These are phyloP conservation scores for Kickxella alabastrina DNA, from an alignment of 192 early-diverging fungal species.

Conservation along the genomic window DNA sequence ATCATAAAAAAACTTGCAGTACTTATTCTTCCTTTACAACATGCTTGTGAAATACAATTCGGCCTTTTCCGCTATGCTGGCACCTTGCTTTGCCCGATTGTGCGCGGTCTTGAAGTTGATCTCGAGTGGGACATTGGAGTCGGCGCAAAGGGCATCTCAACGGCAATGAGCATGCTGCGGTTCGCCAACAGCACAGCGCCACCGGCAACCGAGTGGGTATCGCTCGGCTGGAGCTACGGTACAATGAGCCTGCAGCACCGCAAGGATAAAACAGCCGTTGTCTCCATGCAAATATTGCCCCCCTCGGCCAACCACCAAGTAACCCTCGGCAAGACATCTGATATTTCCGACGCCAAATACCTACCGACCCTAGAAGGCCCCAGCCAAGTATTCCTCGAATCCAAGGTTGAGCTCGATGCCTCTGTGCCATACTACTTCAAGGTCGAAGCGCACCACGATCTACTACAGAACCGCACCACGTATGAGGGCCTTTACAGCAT, in stretches of 20 bases:
- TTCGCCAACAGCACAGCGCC: conserved; percentile 38
- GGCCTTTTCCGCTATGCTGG: neutral
- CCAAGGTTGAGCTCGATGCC: conserved; percentile 12
- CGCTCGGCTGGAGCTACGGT: conserved; percentile 35
- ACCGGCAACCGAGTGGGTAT: conserved; percentile 31
- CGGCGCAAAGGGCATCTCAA: conserved; percentile 15
- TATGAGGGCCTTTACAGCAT: conserved; percentile 41
- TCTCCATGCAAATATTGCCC: conserved; percentile 38
- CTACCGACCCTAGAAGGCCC: conserved; percentile 18
- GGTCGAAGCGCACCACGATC: conserved; percentile 44
- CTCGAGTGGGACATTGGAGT: conserved; percentile 28
- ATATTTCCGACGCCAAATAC: conserved; percentile 8
- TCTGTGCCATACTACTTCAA: conserved; percentile 33
- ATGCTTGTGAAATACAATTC: neutral
- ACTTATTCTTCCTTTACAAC: too few relatives aligned
- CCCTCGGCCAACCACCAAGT: conserved; percentile 20
- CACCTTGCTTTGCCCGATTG: neutral
- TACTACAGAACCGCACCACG: conserved; percentile 34
- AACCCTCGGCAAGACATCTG: conserved; percentile 14
- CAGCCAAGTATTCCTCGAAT: conserved; percentile 24
- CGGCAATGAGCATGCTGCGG: conserved; percentile 32
- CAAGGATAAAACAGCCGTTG: conserved; percentile 1
- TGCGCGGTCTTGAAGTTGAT: conserved; percentile 15
- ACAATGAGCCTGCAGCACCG: conserved; percentile 35
- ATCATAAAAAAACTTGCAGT: too few relatives aligned